These are phyloP conservation scores for Citropsis articulata DNA, from an alignment of 345 rosid genomes.

Conservation along the genomic window DNA sequence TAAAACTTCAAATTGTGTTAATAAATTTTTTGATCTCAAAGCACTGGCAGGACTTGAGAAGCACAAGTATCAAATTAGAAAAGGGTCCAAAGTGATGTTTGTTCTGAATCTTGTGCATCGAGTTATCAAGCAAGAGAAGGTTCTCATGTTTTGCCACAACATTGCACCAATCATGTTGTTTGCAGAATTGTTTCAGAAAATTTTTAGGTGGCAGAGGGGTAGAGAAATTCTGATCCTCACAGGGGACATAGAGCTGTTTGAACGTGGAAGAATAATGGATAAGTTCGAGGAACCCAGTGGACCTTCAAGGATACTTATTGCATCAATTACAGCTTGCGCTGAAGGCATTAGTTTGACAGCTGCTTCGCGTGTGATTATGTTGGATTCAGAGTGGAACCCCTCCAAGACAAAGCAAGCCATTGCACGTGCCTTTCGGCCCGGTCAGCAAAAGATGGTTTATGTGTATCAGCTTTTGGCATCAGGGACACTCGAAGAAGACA, in stretches of 20 bases:
- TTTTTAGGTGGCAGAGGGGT: constrained; percentile 75
- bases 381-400: constrained; percentile 94
- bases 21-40: constrained; percentile 44
- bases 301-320: constrained; percentile 60
- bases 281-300: constrained; percentile 73
- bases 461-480: constrained; percentile 88
- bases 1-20: constrained; percentile 61
- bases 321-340: constrained; percentile 94
- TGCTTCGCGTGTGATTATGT: constrained; percentile 79
- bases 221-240: constrained; percentile 72
- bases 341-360: constrained; percentile 98
- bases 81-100: constrained; percentile 89
- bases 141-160: constrained; percentile 87
- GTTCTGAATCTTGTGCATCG: constrained; percentile 83
- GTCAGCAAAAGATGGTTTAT: constrained; percentile 85
- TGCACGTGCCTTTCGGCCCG: constrained; percentile 85
- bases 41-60: constrained; percentile 59
- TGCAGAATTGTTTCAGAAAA: constrained; percentile 58
- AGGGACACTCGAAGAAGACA: constrained; percentile 83
- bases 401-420: constrained; percentile 96
- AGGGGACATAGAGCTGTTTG: constrained; percentile 87
- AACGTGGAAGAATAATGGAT: constrained; percentile 80
- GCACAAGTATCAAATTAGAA: constrained; percentile 50
- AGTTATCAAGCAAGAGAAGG: constrained; percentile 67
- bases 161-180: constrained; percentile 79